Percentiles rank a stretch among this genome's conserved stretches.
Conservation (phyloP, 2,329 filamentous ascomycete genomes). For the Phialocephala sp. region DNA sequence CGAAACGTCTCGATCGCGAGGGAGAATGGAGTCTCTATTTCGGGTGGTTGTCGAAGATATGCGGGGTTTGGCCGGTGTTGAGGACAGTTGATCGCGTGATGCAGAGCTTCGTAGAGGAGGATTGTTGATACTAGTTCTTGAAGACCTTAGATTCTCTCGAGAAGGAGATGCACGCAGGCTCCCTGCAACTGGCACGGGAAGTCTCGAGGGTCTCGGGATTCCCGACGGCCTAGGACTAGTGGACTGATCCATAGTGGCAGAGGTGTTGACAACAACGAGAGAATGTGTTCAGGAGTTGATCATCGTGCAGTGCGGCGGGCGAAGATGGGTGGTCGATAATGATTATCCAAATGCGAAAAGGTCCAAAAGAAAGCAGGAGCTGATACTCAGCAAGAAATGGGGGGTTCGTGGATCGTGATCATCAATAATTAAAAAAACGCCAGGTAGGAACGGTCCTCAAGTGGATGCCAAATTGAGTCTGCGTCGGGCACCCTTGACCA, state of each 20-base stretch:
- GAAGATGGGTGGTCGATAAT: conserved; percentile 13
- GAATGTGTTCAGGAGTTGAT: conserved; percentile 23
- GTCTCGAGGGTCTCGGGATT: conserved; percentile 58
- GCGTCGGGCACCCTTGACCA: neutral
- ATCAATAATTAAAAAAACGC: conserved; percentile 1
- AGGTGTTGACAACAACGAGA: conserved; percentile 3
- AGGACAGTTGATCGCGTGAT: conserved; percentile 34
- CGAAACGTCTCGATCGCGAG: conserved; percentile 26
- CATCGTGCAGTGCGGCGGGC: conserved; percentile 9
- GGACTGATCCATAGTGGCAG: conserved; percentile 39
- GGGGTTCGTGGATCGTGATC: conserved; percentile 9
- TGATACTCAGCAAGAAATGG: conserved; percentile 3
- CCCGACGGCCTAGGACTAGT: conserved; percentile 35
- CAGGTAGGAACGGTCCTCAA: conserved; percentile 19
- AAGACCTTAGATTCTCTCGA: conserved; percentile 51
- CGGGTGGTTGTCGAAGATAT: conserved; percentile 20
- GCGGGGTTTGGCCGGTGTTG: conserved; percentile 29
- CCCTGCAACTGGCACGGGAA: conserved; percentile 54
- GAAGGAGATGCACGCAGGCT: conserved; percentile 53
- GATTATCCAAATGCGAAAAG: conserved; percentile 11
- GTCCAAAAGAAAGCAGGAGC: conserved; percentile 16
- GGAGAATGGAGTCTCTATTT: conserved; percentile 18
- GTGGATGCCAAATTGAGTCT: conserved; percentile 19
- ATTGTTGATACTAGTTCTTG: conserved; percentile 29
- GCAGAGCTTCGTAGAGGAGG: conserved; percentile 38